phyloP scores from a whole-genome alignment of 225 moss, liverwort and hornwort genomes.

The Pleurozium schreberi region DNA sequence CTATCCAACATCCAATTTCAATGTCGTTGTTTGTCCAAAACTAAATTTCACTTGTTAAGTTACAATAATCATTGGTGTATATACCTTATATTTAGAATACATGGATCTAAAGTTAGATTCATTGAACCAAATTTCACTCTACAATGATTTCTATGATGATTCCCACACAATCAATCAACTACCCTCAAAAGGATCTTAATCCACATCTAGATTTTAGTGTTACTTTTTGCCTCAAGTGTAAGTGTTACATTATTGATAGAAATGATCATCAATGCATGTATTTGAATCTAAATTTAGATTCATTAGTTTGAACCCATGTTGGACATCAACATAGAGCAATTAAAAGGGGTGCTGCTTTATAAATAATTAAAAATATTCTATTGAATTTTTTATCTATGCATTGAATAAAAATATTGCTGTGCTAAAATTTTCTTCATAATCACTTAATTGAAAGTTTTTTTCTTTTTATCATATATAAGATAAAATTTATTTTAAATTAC shows the following conservation, averaged over 20 bases:
- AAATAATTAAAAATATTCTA: too few species aligned
- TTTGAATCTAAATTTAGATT: background rate
- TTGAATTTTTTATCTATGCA: background rate
- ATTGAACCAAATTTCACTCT: background rate
- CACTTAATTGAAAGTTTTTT: background rate
- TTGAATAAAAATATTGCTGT: background rate
- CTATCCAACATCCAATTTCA: background rate
- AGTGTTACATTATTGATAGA: background rate
- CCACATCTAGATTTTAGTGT: background rate
- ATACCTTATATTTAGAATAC: background rate
- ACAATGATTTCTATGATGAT: background rate
- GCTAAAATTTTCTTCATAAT: background rate
- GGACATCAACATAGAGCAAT: accelerated
- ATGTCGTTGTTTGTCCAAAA: background rate
- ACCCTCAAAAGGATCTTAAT: background rate
- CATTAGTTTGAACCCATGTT: accelerated
- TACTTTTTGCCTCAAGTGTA: background rate
- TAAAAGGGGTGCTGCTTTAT: too few species aligned
- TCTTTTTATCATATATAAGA: background rate
- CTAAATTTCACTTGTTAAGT: background rate
- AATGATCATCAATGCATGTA: too few species aligned
- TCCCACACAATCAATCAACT: background rate
- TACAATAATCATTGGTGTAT: too few species aligned
- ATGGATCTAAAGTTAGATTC: background rate
- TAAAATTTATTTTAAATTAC: background rate